Evolutionary conservation across 345 rosid species (phyloP), one percentile per base, ranked within the genome.

Genomic region (Sisymbrium altissimum): DNA sequence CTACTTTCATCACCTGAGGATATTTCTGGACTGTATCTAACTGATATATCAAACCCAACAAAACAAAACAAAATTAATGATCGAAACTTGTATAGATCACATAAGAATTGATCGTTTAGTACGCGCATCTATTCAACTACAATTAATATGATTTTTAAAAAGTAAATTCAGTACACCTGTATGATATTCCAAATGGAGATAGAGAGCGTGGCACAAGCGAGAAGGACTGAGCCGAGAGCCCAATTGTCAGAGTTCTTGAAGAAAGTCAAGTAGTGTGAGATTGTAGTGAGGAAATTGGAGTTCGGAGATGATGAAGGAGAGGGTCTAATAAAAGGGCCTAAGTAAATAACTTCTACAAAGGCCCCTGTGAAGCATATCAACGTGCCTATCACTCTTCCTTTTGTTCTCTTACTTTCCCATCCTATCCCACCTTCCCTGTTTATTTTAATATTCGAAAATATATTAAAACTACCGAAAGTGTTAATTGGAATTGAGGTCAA

Each of bases 1-100:
- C 91, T 68, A 87, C 84, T 79, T 88, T 88, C 88, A 87, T 87
- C 83, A 81, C 91, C 55, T 87, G 88, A 17, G 95, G 93, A 75
- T 85, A 83, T 18, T 76, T 87, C 69, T 79, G 82, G 46, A 83
- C 76, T 10, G 95, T 85, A 48, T 82, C 88, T 71, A 78, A n/a
- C 95, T 90, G 83, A 68, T 45, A 36, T 11, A 48, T 32, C 17
- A 0, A 55, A 68, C 15, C 36, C 53, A 0, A 7, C 7, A 68
- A 59, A 52, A 25, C 7, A 1, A 10, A 11, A 2, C 13, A 5
- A 53, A 36, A 1, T 27, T 14, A 49, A 15, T 30, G 17, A 40
- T 32, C 1, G 2, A 12, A 73, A 23, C 58, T 21, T 73, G 17
- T 15, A 49, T 14, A 21, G 12, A 52, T 35, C 40, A 46, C 7